phyloP scores from a whole-genome alignment of 2,329 filamentous ascomycete species.

The Trichophyton schoenleinii region DNA sequence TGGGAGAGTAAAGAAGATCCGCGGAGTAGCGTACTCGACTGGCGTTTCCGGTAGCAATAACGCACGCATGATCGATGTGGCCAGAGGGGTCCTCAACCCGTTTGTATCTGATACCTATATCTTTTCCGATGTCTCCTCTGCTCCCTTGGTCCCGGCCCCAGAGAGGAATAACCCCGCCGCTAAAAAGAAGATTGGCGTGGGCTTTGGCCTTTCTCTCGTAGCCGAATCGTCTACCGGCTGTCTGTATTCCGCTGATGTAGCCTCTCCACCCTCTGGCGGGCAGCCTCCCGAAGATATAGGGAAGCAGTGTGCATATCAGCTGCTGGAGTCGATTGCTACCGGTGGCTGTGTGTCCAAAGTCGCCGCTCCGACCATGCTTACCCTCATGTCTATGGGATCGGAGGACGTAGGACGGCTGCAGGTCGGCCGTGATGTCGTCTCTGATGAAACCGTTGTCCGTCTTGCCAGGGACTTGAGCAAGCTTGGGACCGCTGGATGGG shows the following conservation, averaged over 20 bases:
- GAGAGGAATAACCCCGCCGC: slow-evolving; percentile 51
- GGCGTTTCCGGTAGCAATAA: slow-evolving; percentile 91
- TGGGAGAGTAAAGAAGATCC: slow-evolving; percentile 73
- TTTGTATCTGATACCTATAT: slow-evolving; percentile 84
- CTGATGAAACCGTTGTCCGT: slow-evolving; percentile 64
- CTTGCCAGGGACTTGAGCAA: slow-evolving; percentile 71
- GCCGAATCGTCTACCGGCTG: slow-evolving; percentile 84
- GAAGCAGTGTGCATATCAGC: slow-evolving; percentile 72
- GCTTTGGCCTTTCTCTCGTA: slow-evolving; percentile 81
- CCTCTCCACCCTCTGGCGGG: slow-evolving; percentile 61
- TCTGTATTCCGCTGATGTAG: slow-evolving; percentile 76
- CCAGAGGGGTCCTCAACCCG: slow-evolving; percentile 73
- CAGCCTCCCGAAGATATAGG: slow-evolving; percentile 83
- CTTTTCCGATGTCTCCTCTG: slow-evolving; percentile 54
- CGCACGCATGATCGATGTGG: slow-evolving; percentile 83
- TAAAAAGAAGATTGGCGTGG: slow-evolving; percentile 60
- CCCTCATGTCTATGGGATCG: slow-evolving; percentile 93
- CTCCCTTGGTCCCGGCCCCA: slow-evolving; percentile 51
- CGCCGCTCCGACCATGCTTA: slow-evolving; percentile 62
- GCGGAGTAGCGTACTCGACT: slow-evolving; percentile 86
- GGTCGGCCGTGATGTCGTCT: slow-evolving; percentile 68
- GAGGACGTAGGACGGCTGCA: slow-evolving; percentile 86
- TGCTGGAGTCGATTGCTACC: slow-evolving; percentile 68
- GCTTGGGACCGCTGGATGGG: slow-evolving; percentile 90
- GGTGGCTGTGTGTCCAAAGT: slow-evolving; percentile 69